Base-by-base conservation (phyloP, 495 filamentous ascomycete genomes). In the Gamarada debralockiae region DNA sequence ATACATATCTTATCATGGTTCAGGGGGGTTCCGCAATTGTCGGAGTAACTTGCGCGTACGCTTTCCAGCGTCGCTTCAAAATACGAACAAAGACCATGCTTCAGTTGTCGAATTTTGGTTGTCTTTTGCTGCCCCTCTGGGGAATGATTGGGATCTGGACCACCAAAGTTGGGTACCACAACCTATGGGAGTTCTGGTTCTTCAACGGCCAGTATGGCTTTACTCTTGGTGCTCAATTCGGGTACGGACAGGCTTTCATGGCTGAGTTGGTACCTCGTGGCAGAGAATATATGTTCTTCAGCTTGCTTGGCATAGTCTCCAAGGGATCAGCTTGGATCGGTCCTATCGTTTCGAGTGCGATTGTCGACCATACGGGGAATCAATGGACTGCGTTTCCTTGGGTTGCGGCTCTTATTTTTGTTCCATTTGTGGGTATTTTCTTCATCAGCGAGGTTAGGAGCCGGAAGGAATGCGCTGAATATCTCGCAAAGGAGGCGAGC, bases 101-200 rank as follows among this genome's bases (percentile, higher is more conserved):
- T 15, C 60, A 63, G n/a, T 29, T 50, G 5, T 43, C 53, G n/a
- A 63, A 63, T 41, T 53, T 54, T 29, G 52, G 44, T 1, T 53
- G 52, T 33, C 14, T 63, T 9, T n/a, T n/a, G n/a, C n/a, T n/a
- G n/a, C n/a, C n/a, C n/a, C n/a, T n/a, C 1, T 63, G 60, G 60
- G 60, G 60, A 2, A 59, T 56, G 56, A 49, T 63, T 25, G 60
- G 60, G 4, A 63, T 63, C 14, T 59, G 56, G 56, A 63, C 60
- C 2, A 54, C 37, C 1, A 59, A 59, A 21, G 46, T 54, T 24
- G 60, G 60, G 5, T 63, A 52, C 27, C 60, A 63, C 49, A 56
- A 63, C 29, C 31, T 58, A 13, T 63, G 60, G 60, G 60, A 63
- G 21, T 63, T 63, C 50, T 63, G 60, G 60, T 24, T 59, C 37